phyloP scores from a whole-genome alignment of 2,329 filamentous ascomycete species.

The Phaeosphaeria sp. region DNA sequence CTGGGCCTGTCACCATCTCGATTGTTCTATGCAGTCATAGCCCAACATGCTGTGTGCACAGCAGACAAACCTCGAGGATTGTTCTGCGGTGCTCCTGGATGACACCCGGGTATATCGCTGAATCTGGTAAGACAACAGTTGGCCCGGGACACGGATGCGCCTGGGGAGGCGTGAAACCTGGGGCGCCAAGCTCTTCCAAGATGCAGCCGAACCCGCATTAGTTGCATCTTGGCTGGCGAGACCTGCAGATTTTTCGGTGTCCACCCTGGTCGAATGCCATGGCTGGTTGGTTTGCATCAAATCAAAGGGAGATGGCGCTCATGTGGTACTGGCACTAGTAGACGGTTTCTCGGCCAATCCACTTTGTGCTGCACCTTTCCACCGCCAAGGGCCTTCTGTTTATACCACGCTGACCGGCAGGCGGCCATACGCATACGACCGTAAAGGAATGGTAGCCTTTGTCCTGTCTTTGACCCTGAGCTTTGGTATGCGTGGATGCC shows the following conservation, averaged over 20 bases:
- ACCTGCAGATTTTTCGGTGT: slow-evolving; percentile 29
- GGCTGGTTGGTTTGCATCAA: slow-evolving; percentile 30
- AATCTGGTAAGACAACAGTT: slow-evolving; percentile 36
- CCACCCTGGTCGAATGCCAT: slow-evolving; percentile 24
- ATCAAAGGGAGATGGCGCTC: slow-evolving; percentile 27
- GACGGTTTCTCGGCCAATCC: slow-evolving; percentile 17
- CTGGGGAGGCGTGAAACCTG: slow-evolving; percentile 36
- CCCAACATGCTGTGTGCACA: slow-evolving; percentile 4
- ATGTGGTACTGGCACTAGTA: slow-evolving; percentile 21
- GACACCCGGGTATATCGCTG: slow-evolving; percentile 20
- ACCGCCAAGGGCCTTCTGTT: slow-evolving; percentile 19
- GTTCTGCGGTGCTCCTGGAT: slow-evolving; percentile 12
- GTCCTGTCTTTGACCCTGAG: slow-evolving; percentile 13
- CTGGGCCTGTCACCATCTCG: slow-evolving; percentile 15
- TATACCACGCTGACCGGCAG: slow-evolving; percentile 27
- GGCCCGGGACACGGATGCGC: slow-evolving; percentile 33
- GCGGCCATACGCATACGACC: slow-evolving; percentile 23
- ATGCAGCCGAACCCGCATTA: slow-evolving; percentile 24
- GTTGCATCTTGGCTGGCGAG: slow-evolving; percentile 22
- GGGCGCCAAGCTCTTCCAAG: slow-evolving; percentile 40
- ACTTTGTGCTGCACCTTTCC: slow-evolving; percentile 4
- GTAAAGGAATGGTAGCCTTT: slow-evolving; percentile 14
- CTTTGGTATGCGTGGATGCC: slow-evolving; percentile 10
- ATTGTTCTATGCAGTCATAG: slow-evolving; percentile 1
- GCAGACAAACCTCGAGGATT: slow-evolving; percentile 7